A percentile compares a stretch with the other conserved stretches of the same genome.
These are phyloP conservation scores for Gaultheria prostrata DNA, from an alignment of 148 eudicot species.

Conservation along the genomic window DNA sequence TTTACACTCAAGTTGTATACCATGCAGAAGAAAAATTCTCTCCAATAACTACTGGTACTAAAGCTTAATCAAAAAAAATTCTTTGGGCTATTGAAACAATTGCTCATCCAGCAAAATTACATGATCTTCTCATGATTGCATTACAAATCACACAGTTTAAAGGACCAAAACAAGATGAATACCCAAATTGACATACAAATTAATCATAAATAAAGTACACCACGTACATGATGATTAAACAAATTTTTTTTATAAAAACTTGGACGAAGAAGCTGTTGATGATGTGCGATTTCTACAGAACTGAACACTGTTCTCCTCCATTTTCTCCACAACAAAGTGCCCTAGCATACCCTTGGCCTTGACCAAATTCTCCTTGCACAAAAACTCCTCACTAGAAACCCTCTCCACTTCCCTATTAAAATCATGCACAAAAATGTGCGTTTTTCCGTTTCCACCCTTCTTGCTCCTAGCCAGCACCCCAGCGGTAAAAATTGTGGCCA, in stretches of 20 bases:
- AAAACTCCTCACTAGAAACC: conserved; percentile 53
- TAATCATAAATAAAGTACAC: neutral
- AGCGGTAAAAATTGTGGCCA: conserved; percentile 70
- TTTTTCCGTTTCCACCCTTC: conserved; percentile 45
- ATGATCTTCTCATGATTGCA: neutral
- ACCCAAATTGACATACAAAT: neutral
- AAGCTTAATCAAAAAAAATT: no score
- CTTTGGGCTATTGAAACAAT: neutral
- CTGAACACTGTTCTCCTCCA: conserved; percentile 43
- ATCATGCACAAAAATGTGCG: conserved; percentile 71
- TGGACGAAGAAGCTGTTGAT: neutral
- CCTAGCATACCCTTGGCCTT: conserved; percentile 57
- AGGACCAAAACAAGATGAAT: no score
- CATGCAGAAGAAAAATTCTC: no score
- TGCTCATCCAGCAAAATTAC: neutral
- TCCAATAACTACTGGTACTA: no score
- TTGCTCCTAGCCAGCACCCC: conserved; percentile 69
- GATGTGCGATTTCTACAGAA: conserved; percentile 48
- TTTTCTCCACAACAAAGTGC: conserved; percentile 59
- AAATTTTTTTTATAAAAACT: neutral
- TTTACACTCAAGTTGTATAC: no score
- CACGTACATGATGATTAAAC: neutral
- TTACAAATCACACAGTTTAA: neutral
- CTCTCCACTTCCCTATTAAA: conserved; percentile 48
- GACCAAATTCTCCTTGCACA: conserved; percentile 70